Evolutionary conservation across 1,284 basidiomycete species (phyloP), one percentile per base, ranked within the genome.

Genomic region (Cryptococcus sp.): DNA sequence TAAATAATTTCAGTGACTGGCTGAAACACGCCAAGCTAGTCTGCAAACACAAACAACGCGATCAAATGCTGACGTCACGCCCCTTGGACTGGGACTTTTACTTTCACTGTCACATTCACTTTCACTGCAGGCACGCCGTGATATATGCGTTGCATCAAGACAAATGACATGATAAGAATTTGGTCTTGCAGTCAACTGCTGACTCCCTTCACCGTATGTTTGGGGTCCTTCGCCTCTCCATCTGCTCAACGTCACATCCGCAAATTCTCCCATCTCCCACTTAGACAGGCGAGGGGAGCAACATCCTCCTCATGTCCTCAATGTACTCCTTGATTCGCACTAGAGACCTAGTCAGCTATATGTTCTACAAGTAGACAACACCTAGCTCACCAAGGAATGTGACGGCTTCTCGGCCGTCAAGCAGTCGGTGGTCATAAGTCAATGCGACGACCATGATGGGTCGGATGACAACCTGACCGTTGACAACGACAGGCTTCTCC

Each of bases 351-450:
- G 50, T 52, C 50, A 52, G 50, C 51, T 39, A 45, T 3, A 11
- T 17, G 11, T 15, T 20, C 25, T 41, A 17, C 49, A 15, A 23
- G 3, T 5, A 49, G 15, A 16, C 15, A 43, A 17, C 17, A 0
- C 20, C 5, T 50, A 35, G 81, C 88, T 74, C 72, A 91, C 92
- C 92, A 65, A 99, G 88, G 92, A 99, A 97, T 42, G 93, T 96
- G 58, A 94, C 91, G 42, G 91, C 95, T 81, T 99, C 95, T 70
- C 95, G 84, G 48, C 95, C 95, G 75, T 99, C 95, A 66, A 99
- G 84, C 72, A 99, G 81, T 66, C 95, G 85, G 82, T 99, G 95
- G 81, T 99, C 94, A 79, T 97, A 97, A 3, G 93, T 96, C 60
- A 95, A 84, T 17, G 91, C 91, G 61, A 93, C 87, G 54, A 96